A percentile compares a stretch with the other conserved stretches of the same genome.
These are phyloP conservation scores for Solanum bukasovii DNA, from an alignment of 257 asterid species.

Conservation along the genomic window DNA sequence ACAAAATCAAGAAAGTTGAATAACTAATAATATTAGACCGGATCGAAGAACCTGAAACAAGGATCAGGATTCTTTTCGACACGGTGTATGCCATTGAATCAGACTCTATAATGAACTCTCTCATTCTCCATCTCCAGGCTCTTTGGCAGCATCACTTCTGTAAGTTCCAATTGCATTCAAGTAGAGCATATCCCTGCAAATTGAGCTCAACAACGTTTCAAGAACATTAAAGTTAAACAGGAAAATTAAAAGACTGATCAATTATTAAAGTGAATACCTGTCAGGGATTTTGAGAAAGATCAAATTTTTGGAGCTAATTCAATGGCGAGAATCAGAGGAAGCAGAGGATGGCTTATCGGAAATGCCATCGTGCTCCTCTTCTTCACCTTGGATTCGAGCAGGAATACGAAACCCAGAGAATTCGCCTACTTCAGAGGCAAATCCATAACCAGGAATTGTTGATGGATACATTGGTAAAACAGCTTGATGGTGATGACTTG, in stretches of 20 bases:
- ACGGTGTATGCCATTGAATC: conserved; percentile 27
- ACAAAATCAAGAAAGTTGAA: conserved; percentile 13
- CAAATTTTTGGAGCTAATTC: conserved; percentile 19
- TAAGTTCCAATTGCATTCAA: neutral
- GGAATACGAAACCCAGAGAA: conserved; percentile 78
- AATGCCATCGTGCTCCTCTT: conserved; percentile 96
- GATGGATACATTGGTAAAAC: conserved; percentile 50
- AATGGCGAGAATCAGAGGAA: conserved; percentile 95
- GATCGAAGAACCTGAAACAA: conserved; percentile 50
- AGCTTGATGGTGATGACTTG: conserved; percentile 32
- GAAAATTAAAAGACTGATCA: neutral
- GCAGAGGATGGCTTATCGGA: conserved; percentile 97
- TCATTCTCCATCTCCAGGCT: conserved; percentile 8
- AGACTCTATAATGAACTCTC: conserved; percentile 30
- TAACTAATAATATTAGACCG: conserved; percentile 7
- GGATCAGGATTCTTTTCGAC: conserved; percentile 32
- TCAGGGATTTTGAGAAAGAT: conserved; percentile 6
- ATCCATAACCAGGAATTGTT: conserved; percentile 47
- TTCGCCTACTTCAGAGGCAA: conserved; percentile 54
- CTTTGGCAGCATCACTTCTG: conserved; percentile 7
- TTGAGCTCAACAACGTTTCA: neutral
- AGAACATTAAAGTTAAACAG: neutral
- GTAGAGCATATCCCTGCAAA: conserved; percentile 16
- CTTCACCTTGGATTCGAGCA: conserved; percentile 95
- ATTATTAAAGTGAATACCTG: conserved; percentile 5